A percentile compares a stretch with the other conserved stretches of the same genome.
Evolutionary conservation across 345 rosid genomes (phyloP).

Genomic region (Salix suchowensis): DNA sequence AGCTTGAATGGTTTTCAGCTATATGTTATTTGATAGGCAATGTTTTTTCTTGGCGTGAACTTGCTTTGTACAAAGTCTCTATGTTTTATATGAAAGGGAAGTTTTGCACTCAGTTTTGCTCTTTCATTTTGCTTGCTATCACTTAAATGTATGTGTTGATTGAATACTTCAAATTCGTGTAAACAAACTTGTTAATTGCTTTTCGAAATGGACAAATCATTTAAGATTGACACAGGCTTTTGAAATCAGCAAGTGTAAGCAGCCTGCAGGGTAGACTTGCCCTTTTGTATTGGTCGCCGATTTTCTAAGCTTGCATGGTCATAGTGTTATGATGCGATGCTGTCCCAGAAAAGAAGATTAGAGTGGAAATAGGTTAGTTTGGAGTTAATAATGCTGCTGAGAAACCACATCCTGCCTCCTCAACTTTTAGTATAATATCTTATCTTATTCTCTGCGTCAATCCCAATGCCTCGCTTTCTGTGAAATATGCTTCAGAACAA

Average conservation of each 20-base stretch:
- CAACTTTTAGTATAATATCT: neutral
- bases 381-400: neutral
- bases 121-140: neutral
- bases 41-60: neutral
- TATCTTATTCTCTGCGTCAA: conserved; percentile 1
- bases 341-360: neutral
- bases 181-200: neutral
- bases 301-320: neutral
- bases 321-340: neutral
- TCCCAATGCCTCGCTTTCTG: conserved; percentile 16
- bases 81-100: too few relatives aligned
- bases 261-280: neutral
- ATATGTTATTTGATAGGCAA: neutral
- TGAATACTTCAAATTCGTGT: neutral
- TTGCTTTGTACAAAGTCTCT: neutral
- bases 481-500: neutral
- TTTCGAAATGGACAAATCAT: neutral
- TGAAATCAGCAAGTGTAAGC: neutral
- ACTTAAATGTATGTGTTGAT: neutral
- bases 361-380: neutral
- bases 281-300: neutral
- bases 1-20: neutral
- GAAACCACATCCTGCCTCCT: conserved; percentile 9
- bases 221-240: neutral
- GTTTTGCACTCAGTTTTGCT: neutral